phyloP scores from a whole-genome alignment of 805 yeast genomes.

The Pichia manshurica region DNA sequence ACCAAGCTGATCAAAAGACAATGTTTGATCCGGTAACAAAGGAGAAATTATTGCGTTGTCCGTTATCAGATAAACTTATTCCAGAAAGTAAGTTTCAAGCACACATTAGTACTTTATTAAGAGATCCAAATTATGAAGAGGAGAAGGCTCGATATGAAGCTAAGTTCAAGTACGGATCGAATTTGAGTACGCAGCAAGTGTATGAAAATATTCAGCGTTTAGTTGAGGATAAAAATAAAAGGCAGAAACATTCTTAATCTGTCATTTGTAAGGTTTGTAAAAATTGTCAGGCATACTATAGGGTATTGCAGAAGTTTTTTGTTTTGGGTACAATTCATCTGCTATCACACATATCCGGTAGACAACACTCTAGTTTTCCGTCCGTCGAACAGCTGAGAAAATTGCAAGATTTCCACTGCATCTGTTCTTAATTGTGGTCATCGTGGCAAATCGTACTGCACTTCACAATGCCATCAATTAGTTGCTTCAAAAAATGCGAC shows the following conservation, averaged over 20 bases:
- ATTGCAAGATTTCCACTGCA: too few relatives aligned
- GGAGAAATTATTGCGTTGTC: slow-evolving; percentile 53
- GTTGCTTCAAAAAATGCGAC: too few relatives aligned
- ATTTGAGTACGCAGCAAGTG: slow-evolving; percentile 41
- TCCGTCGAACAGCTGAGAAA: too few relatives aligned
- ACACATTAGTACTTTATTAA: slow-evolving; percentile 61
- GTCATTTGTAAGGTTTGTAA: neutral
- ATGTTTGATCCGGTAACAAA: slow-evolving; percentile 15
- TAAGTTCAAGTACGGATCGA: slow-evolving; percentile 40
- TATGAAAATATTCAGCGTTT: slow-evolving; percentile 52
- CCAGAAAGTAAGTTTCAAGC: slow-evolving; percentile 65
- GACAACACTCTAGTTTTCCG: too few relatives aligned
- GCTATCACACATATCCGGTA: too few relatives aligned
- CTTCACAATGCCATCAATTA: too few relatives aligned
- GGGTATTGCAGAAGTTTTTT: too few relatives aligned
- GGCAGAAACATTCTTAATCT: slow-evolving; percentile 11
- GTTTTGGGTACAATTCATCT: too few relatives aligned
- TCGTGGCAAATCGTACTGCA: too few relatives aligned
- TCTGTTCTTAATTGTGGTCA: too few relatives aligned
- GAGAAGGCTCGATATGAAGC: slow-evolving; percentile 58
- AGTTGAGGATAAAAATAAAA: slow-evolving; percentile 16
- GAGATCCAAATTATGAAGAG: slow-evolving; percentile 74
- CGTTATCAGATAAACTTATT: slow-evolving; percentile 66
- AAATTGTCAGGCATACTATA: too few relatives aligned
- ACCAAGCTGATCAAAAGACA: slow-evolving; percentile 7